Evolutionary conservation across 169 alveolate genomes (phyloP), one percentile per base, ranked within the genome.

Genomic region (Eimeria sp.): DNA sequence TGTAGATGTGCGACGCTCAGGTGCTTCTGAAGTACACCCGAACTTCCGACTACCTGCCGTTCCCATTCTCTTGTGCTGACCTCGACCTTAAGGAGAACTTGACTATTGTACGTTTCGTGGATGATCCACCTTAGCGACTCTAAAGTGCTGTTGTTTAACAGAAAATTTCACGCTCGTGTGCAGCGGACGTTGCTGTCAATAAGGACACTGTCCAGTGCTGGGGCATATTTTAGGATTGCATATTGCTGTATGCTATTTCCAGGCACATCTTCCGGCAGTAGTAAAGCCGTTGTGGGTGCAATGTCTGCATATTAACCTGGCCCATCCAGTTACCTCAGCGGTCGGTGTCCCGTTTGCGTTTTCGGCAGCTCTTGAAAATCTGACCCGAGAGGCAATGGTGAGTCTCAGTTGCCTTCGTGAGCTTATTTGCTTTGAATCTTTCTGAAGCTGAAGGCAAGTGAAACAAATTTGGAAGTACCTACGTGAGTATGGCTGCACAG

Each of bases 361-460:
- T 66, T 87, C 94, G 94, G 94, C 94, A 66, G 46, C 94, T 27
- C 46, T 87, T 40, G 83, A 62, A 87, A 87, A 87, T 27, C 27
- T 64, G 66, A 87, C 85, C 40, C 94, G 82, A 18, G 94, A 62
- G 94, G 94, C 94, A n/a, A 87, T 87, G 94, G 94, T 87, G 83
- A 66, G 94, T 27, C 9, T 16, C 66, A 40, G 77, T 27, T 40
- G 52, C 64, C 13, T 25, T 56, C 40, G 43, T 54, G 6, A 2
- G 46, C 27, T 30, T 3, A 30, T 56, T 30, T 30, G 27, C 46
- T 56, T n/a, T n/a, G 18, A 8, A 18, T 46, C n/a, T 25, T 56
- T 40, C 30, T 56, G 68, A 6, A 85, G 30, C 33, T 11, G 13
- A 56, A 25, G 2, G 54, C 43, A 25, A 8, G 16, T 43, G 6